Evolutionary conservation across 2,329 filamentous ascomycete species (phyloP).

Genomic region (Hypoxylon sp.): DNA sequence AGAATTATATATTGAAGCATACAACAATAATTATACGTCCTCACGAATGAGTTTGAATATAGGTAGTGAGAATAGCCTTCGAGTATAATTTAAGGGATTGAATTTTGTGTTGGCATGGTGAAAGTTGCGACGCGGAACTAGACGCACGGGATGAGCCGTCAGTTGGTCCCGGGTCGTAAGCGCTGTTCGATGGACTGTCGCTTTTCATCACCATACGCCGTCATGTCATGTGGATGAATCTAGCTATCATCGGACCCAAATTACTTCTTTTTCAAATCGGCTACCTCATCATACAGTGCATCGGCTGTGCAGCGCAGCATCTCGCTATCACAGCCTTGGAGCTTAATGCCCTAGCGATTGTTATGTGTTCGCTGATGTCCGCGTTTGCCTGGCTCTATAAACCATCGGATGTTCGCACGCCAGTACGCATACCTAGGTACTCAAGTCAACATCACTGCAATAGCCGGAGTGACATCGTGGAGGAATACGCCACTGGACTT

Average conservation of each 20-base stretch:
- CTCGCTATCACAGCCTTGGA: constrained; percentile 12
- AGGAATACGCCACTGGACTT: constrained; percentile 1
- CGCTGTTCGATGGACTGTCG: background rate
- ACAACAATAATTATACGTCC: background rate
- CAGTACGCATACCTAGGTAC: background rate
- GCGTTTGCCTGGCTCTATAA: constrained; percentile 4
- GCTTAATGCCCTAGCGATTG: constrained; percentile 1
- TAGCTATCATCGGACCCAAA: constrained; percentile 10
- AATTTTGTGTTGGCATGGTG: background rate
- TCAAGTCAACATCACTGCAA: background rate
- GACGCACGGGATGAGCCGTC: too few species aligned
- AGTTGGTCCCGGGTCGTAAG: background rate
- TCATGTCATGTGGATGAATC: background rate
- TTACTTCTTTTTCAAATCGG: constrained; percentile 10
- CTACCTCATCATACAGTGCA: constrained; percentile 1
- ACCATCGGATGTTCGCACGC: constrained; percentile 1
- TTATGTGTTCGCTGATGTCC: constrained; percentile 2
- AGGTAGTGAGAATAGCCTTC: background rate
- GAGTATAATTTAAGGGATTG: background rate
- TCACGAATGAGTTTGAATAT: background rate
- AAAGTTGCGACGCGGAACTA: background rate
- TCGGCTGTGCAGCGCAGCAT: constrained; percentile 5
- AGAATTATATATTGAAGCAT: background rate
- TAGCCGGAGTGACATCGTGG: background rate
- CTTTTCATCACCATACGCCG: background rate